A percentile compares a stretch with the other conserved stretches of the same genome.
Evolutionary conservation across 768 basidiomycete genomes (phyloP).

Genomic region (Pisolithus albus): DNA sequence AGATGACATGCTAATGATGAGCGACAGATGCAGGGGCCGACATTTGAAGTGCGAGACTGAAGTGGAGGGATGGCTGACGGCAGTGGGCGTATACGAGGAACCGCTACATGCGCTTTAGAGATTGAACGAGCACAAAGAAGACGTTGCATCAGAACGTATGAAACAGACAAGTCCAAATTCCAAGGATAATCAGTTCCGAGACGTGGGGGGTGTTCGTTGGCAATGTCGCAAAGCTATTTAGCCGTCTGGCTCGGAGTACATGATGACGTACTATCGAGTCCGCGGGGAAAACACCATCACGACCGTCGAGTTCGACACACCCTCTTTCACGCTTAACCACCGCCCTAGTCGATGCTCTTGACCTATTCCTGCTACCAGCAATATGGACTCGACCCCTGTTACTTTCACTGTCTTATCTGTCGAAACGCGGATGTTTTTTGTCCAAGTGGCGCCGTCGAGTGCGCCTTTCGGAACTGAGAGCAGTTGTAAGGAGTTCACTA

Average conservation of each 20-base stretch:
- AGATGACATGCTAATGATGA: no score
- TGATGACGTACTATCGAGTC: slow-evolving; percentile 9
- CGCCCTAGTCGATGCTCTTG: slow-evolving; percentile 88
- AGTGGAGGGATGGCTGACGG: no score
- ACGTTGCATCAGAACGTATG: slow-evolving; percentile 64
- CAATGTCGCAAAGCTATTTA: neutral
- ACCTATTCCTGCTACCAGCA: slow-evolving; percentile 75
- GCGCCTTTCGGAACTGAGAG: slow-evolving; percentile 43
- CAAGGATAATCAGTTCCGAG: no score
- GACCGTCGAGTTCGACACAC: slow-evolving; percentile 65
- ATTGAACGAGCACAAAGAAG: slow-evolving; percentile 60
- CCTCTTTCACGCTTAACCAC: slow-evolving; percentile 73
- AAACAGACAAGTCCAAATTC: slow-evolving; percentile 49
- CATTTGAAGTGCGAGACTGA: no score
- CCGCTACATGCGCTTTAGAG: slow-evolving; percentile 34
- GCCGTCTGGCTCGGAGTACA: neutral
- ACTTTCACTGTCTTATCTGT: slow-evolving; percentile 27
- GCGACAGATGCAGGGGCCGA: no score
- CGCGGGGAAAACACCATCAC: slow-evolving; percentile 53
- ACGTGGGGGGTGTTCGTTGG: no score
- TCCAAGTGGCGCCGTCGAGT: slow-evolving; percentile 39
- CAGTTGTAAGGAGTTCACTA: slow-evolving; percentile 88
- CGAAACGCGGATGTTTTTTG: slow-evolving; percentile 12
- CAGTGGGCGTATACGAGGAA: slow-evolving; percentile 23
- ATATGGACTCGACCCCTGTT: slow-evolving; percentile 28